Conservation (phyloP, 164 flowering plant species). For the Sextonia rubra region DNA sequence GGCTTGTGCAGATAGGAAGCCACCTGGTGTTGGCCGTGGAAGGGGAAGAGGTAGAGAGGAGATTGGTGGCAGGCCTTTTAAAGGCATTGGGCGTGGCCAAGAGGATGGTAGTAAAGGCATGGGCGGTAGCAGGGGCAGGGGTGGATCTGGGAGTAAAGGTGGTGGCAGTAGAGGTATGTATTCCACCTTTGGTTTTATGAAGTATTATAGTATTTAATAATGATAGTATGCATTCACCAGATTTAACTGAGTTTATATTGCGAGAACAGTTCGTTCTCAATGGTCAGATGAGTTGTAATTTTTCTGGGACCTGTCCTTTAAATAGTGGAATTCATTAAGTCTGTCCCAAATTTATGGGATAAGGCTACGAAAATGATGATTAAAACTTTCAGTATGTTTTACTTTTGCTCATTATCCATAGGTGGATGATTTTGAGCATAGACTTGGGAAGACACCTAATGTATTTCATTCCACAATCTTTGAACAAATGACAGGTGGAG, state of each 20-base stretch:
- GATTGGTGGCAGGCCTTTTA: conserved; percentile 37
- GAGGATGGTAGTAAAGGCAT: conserved; percentile 50
- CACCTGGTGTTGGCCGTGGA: conserved; percentile 78
- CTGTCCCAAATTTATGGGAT: not conserved
- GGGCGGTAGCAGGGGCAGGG: conserved; percentile 47
- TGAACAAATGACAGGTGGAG: conserved; percentile 37
- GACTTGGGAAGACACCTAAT: not conserved
- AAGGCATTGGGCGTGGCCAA: conserved; percentile 48
- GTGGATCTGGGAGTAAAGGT: conserved; percentile 38
- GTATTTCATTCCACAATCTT: not conserved
- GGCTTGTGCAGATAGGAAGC: conserved; percentile 56
- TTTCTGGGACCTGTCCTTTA: too few relatives aligned
- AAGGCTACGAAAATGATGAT: too few relatives aligned
- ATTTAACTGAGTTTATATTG: too few relatives aligned
- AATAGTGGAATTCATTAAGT: not conserved
- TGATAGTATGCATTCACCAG: not conserved
- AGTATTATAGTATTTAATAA: not conserved
- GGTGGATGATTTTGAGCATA: not conserved
- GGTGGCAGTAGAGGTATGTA: conserved; percentile 35
- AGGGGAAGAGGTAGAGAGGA: conserved; percentile 79
- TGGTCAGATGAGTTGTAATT: not conserved
- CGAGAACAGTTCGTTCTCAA: not conserved
- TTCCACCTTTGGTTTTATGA: not conserved
- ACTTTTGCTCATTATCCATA: not conserved
- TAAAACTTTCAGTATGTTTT: too few relatives aligned